Base-by-base conservation (phyloP, 768 basidiomycete genomes). In the Psilocybe cyanescens region DNA sequence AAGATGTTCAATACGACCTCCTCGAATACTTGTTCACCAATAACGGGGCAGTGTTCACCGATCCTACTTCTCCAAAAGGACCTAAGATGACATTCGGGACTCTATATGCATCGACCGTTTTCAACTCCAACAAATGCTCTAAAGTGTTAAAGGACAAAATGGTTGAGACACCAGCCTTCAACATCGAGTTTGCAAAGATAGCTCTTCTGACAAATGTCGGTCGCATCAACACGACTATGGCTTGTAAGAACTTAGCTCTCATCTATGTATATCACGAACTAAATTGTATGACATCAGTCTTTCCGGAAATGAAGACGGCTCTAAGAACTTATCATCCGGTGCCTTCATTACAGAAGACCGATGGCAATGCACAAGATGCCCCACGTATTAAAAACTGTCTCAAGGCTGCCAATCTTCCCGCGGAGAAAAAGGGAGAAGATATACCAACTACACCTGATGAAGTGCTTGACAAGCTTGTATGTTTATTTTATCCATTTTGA, bases 231-330 rank as follows among this genome's bases (percentile, higher is more conserved):
- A 96, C 95, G 41, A 95, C 94, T 33, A 89, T 95, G 86, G 93
- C 93, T 55, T 89, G 87, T 91, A 75, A 78, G 87, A 74, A 61
- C 51, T 62, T 55, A n/a, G 17, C 48, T 60, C 61, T 65, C 64
- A 64, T 41, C 70, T 57, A 61, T 60, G 54, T 59, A 14, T 53
- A 65, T 55, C 66, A 56, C 62, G 62, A 65, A 68, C 68, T 71
- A 58, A 70, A 8, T 47, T 61, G 62, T 60, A 65, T 68, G 67
- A 67, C 70, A 70, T 66, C 55, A 94, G 92, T 95, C 78, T 94
- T 94, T 72, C 92, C 92, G 59, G 92, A 94, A 79, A 95, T 95
- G 94, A 91, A 92, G 74, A 95, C 94, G 4, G 90, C 92, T 17
- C 78, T 95, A 58, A 81, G 94, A 70, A 92, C 92, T 57, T 95